These are phyloP conservation scores for Saccharomyces uvarum DNA, from an alignment of 1,139 yeast genomes.

Conservation along the genomic window DNA sequence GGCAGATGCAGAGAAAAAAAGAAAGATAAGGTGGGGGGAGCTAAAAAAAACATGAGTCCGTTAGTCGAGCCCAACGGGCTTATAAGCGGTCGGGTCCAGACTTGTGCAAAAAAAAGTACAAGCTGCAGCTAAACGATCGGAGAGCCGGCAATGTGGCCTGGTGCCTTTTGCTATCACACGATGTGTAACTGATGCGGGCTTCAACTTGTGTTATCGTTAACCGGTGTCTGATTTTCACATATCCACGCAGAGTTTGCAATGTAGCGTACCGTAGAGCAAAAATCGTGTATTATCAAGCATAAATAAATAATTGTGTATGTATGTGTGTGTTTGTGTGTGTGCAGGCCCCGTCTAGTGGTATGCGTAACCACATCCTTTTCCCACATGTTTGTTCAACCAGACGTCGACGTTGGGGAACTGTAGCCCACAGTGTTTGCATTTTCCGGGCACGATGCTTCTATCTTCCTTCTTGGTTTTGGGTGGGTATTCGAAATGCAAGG, in stretches of 20 bases:
- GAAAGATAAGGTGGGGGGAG: neutral
- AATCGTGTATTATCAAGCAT: neutral
- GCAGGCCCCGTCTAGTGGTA: constrained; percentile 11
- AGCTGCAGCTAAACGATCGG: neutral
- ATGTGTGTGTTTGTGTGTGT: neutral
- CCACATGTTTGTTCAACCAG: constrained; percentile 72
- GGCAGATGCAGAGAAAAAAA: neutral
- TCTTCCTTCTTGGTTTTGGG: constrained; percentile 73
- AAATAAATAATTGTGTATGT: neutral
- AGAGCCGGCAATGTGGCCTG: neutral
- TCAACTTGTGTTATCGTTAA: neutral
- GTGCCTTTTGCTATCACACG: neutral
- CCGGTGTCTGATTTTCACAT: neutral
- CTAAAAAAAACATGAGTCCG: neutral
- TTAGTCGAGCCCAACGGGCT: neutral
- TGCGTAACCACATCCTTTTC: constrained; percentile 42
- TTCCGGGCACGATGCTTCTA: constrained; percentile 57
- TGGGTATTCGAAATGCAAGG: constrained; percentile 82
- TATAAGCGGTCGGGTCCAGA: neutral
- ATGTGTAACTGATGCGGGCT: neutral
- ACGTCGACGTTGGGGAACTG: constrained; percentile 60
- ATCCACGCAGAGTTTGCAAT: no score
- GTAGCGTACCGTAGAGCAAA: neutral
- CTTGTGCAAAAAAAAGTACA: neutral
- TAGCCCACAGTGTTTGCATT: constrained; percentile 66